phyloP scores from a whole-genome alignment of 2,329 filamentous ascomycete species.

The Periglandula ipomoeae region DNA sequence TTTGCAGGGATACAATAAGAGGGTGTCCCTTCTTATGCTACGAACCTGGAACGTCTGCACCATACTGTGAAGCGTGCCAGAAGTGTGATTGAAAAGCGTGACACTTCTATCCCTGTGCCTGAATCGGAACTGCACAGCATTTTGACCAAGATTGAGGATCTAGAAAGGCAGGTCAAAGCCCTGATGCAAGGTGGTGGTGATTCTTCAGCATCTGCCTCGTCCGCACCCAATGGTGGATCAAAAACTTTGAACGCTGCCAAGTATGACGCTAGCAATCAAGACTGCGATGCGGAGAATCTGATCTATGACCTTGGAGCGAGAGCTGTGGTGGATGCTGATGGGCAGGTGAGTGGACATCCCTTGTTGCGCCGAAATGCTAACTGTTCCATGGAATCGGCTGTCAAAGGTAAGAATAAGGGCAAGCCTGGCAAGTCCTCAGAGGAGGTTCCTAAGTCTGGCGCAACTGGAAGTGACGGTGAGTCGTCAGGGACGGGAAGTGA shows the following conservation, averaged over 20 bases:
- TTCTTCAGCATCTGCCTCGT: not conserved
- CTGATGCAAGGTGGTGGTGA: conserved; percentile 12
- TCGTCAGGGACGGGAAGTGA: not conserved
- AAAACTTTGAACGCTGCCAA: not conserved
- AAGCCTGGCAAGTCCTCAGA: not conserved
- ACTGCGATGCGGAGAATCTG: conserved; percentile 11
- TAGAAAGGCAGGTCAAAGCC: conserved; percentile 19
- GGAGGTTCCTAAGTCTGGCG: not conserved
- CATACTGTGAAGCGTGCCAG: conserved; percentile 11
- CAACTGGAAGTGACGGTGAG: not conserved
- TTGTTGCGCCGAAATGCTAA: conserved; percentile 16
- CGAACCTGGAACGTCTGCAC: conserved; percentile 9
- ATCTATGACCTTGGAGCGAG: conserved; percentile 10
- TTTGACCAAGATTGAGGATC: conserved; percentile 18
- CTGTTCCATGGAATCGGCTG: conserved; percentile 16
- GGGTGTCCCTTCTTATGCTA: conserved; percentile 9
- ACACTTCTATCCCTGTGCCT: conserved; percentile 17
- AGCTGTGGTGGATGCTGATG: conserved; percentile 7
- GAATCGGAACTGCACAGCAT: conserved; percentile 16
- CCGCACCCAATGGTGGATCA: not conserved
- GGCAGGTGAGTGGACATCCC: conserved; percentile 16
- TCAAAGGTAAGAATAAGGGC: not conserved
- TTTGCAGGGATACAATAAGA: not conserved
- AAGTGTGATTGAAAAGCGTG: conserved; percentile 18
- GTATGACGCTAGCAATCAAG: conserved; percentile 2